A percentile compares a stretch with the other conserved stretches of the same genome.
Evolutionary conservation across 148 eudicot species (phyloP).

Genomic region (Salicornia ramosissima): DNA sequence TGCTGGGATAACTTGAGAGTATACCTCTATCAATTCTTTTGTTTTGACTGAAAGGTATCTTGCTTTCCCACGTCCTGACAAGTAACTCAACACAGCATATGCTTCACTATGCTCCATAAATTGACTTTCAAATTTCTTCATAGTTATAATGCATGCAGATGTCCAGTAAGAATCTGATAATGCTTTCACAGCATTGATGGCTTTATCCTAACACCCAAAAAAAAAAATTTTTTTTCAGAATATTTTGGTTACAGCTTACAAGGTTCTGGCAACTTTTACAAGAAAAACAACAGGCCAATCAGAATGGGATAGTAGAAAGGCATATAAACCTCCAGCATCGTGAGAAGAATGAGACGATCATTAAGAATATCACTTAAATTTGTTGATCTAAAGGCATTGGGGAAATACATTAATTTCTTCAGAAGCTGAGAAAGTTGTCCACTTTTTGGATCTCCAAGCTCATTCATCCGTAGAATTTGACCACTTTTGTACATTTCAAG

Average conservation of each 20-base stretch:
- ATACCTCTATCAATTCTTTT: slow-evolving; percentile 59
- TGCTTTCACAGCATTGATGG: slow-evolving; percentile 36
- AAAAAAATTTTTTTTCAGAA: too few species aligned
- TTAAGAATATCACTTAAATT: slow-evolving; percentile 29
- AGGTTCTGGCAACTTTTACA: background rate
- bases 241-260: too few species aligned
- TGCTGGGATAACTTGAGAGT: background rate
- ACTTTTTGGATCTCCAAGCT: slow-evolving; percentile 46
- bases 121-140: slow-evolving; percentile 52
- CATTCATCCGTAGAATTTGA: slow-evolving; percentile 37
- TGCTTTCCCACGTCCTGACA: slow-evolving; percentile 56
- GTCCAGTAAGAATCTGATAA: slow-evolving; percentile 74
- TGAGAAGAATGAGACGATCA: slow-evolving; percentile 46
- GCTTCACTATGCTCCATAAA: slow-evolving; percentile 55
- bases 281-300: background rate
- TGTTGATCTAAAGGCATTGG: slow-evolving; percentile 33
- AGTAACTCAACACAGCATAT: slow-evolving; percentile 54
- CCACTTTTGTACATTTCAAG: slow-evolving; percentile 77
- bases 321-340: slow-evolving; percentile 46
- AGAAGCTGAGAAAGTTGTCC: slow-evolving; percentile 44
- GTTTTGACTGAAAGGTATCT: slow-evolving; percentile 40
- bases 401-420: slow-evolving; percentile 33
- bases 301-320: slow-evolving; percentile 1
- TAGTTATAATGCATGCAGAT: slow-evolving; percentile 63
- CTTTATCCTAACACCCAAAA: slow-evolving; percentile 42